A percentile compares a stretch with the other conserved stretches of the same genome.
Evolutionary conservation across 1,284 basidiomycete species (phyloP).

Genomic region (Phenoliferia sp.): DNA sequence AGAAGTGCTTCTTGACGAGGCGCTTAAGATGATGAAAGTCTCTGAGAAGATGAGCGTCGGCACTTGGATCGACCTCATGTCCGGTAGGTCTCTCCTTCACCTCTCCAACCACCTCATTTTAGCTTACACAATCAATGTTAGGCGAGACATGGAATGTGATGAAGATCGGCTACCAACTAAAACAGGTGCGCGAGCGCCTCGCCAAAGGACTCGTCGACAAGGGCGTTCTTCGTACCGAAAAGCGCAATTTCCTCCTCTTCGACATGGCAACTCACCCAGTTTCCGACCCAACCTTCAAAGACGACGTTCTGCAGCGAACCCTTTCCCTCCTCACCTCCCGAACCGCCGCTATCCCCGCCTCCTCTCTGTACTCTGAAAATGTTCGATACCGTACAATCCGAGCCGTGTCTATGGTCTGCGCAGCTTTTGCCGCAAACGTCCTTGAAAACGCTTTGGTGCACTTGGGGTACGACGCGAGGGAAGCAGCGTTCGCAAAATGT

Average conservation of each 20-base stretch:
- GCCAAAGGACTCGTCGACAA: constrained; percentile 98
- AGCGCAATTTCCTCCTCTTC: constrained; percentile 93
- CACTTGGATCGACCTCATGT: constrained; percentile 87
- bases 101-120: not conserved
- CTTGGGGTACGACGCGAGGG: constrained; percentile 81
- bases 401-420: constrained; percentile 77
- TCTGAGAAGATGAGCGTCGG: constrained; percentile 79
- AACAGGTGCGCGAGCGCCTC: constrained; percentile 91
- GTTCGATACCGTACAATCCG: constrained; percentile 71
- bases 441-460: constrained; percentile 85
- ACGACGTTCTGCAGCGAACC: constrained; percentile 69
- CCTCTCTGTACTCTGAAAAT: constrained; percentile 60
- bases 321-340: constrained; percentile 72
- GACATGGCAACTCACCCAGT: constrained; percentile 98
- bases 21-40: constrained; percentile 85
- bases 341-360: constrained; percentile 70
- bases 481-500: constrained; percentile 81
- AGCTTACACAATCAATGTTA: constrained; percentile 39
- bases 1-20: constrained; percentile 90
- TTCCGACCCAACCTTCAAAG: constrained; percentile 83
- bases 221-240: constrained; percentile 92
- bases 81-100: constrained; percentile 55
- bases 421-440: constrained; percentile 89
- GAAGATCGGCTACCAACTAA: constrained; percentile 96
- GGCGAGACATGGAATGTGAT: constrained; percentile 98